Evolutionary conservation across 129 eudicot genomes (phyloP), one percentile per base, ranked within the genome.

Genomic region (Oenanthe sinensis): DNA sequence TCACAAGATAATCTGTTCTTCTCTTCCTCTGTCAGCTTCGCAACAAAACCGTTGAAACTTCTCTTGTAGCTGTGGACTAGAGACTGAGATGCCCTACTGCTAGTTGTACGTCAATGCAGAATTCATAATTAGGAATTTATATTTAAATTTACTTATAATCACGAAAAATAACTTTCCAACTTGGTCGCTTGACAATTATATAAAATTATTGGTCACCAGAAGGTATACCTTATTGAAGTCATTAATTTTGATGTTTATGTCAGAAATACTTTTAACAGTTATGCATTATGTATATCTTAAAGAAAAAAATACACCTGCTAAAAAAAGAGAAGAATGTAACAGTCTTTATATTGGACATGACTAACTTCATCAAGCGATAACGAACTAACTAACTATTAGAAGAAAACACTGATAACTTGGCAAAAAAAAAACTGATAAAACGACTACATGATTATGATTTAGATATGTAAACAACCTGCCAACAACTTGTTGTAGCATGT

Each of bases 31-130:
- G 97, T 88, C 43, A 92, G 86, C 82, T 80, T 79, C 60, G 90
- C 97, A 70, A 87, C 86, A 77, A 92, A 82, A 75, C 97, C 91
- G 40, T 88, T 80, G 80, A 87, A 83, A 85, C 94, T 88, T 85
- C 86, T 87, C 78, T 77, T 82, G 86, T 93, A 93, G 85, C 92
- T 91, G 85, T 83, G 76, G 75, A 93, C 85, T 74, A 85, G 50
- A 19, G 95, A 74, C 48, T 86, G 85, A 47, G 96, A 78, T 74
- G 92, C 97, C 47, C 87, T 81, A 74, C 90, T 87, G 89, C 83
- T 36, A 19, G 24, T 81, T 79, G 49, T 54, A 79, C 9, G 11
- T 36, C 67, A 68, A 67, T 33, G 68, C 12, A 79, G 30, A 50
- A 22, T 63, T 11, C 0, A 70, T 79, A 22, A 39, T 36, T 5